A percentile compares a stretch with the other conserved stretches of the same genome.
Conservation (phyloP, 192 early-diverging fungal genomes). For the Chytriomyces sp. region DNA sequence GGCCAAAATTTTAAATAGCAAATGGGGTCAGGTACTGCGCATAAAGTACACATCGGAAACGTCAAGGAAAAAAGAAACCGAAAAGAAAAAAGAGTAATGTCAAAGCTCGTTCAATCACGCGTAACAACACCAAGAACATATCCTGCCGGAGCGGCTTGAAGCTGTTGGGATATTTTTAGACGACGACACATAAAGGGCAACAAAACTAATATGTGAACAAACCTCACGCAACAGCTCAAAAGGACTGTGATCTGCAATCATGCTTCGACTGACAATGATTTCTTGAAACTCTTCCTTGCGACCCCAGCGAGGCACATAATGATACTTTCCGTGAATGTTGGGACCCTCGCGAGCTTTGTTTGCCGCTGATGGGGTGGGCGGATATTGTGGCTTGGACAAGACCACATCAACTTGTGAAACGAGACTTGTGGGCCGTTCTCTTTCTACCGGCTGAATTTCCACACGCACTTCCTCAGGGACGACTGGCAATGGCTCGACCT, state of each 20-base stretch:
- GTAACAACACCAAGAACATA: slow-evolving; percentile 37
- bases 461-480: slow-evolving; percentile 1
- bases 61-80: not conserved
- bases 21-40: too few relatives aligned
- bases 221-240: slow-evolving; percentile 41
- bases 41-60: too few relatives aligned
- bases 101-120: slow-evolving; percentile 9
- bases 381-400: slow-evolving; percentile 34
- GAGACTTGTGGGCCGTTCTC: slow-evolving; percentile 2
- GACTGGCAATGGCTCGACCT: not conserved
- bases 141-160: slow-evolving; percentile 38
- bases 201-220: not conserved
- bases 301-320: slow-evolving; percentile 43
- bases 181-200: not conserved
- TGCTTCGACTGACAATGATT: slow-evolving; percentile 39
- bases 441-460: not conserved
- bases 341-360: not conserved
- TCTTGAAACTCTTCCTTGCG: slow-evolving; percentile 42
- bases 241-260: slow-evolving; percentile 42
- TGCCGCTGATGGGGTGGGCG: slow-evolving; percentile 5
- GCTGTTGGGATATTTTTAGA: slow-evolving; percentile 7
- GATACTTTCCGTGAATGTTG: slow-evolving; percentile 34
- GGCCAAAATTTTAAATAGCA: too few relatives aligned
- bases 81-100: not conserved
- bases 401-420: not conserved